A percentile compares a stretch with the other conserved stretches of the same genome.
phyloP scores from a whole-genome alignment of 1,284 basidiomycete species.

The Polyporus tsugae region DNA sequence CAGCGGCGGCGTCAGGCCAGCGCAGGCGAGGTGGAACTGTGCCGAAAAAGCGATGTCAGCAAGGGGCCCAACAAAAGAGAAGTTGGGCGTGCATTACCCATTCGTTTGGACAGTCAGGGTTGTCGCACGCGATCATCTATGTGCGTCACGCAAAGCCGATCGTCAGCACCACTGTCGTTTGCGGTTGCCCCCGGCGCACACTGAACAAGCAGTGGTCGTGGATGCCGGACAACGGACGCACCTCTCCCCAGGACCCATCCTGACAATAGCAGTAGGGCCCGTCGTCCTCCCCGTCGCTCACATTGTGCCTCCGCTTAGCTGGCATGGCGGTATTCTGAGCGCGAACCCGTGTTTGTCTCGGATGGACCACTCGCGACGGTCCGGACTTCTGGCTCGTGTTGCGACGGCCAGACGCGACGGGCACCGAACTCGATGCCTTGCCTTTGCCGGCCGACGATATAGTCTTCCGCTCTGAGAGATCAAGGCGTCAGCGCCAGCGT shows the following conservation, averaged over 20 bases:
- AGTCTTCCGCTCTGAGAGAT: conserved; percentile 16
- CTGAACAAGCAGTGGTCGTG: neutral
- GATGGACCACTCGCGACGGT: conserved; percentile 29
- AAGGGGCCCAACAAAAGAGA: neutral
- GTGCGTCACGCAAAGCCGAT: neutral
- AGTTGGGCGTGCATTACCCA: conserved; percentile 57
- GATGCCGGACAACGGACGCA: conserved; percentile 38
- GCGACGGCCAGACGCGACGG: conserved; percentile 20
- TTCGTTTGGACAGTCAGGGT: conserved; percentile 69
- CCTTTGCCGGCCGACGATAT: conserved; percentile 39
- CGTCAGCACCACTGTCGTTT: conserved; percentile 3
- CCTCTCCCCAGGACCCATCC: conserved; percentile 70
- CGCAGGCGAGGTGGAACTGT: conserved; percentile 70
- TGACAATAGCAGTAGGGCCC: conserved; percentile 72
- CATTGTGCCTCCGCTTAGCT: conserved; percentile 55
- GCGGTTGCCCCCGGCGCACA: neutral
- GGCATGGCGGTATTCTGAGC: conserved; percentile 29
- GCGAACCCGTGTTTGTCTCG: conserved; percentile 40
- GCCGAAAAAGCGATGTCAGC: neutral
- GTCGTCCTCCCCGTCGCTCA: conserved; percentile 59
- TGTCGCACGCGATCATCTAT: conserved; percentile 78
- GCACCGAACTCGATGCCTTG: conserved; percentile 47
- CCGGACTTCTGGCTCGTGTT: neutral
- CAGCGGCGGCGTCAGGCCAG: conserved; percentile 64
- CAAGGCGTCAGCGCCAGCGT: neutral